Evolutionary conservation across 192 early-diverging fungal species (phyloP).

Genomic region (Chytriomyces hyalinus): DNA sequence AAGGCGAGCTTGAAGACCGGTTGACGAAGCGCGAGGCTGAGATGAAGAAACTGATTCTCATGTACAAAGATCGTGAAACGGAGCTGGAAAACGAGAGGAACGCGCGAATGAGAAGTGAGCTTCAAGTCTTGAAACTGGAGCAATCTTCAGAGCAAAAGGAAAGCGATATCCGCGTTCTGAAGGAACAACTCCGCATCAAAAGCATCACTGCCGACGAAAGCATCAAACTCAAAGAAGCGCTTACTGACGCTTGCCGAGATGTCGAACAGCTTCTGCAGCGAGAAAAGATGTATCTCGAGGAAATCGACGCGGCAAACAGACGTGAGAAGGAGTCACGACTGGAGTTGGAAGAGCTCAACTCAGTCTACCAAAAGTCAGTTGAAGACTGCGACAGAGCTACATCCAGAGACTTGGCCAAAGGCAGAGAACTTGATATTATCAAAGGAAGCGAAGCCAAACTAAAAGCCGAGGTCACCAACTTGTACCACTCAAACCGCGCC

Average conservation of each 20-base stretch:
- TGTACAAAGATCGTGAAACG: conserved; percentile 45
- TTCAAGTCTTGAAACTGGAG: conserved; percentile 42
- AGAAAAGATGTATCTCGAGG: conserved; percentile 47
- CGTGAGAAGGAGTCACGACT: conserved; percentile 44
- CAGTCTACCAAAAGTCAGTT: conserved; percentile 33
- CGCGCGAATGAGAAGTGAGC: conserved; percentile 44
- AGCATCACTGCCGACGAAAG: conserved; percentile 38
- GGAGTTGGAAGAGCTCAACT: conserved; percentile 49
- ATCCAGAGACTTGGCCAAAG: conserved; percentile 22
- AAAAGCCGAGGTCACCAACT: conserved; percentile 41
- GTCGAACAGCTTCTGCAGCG: conserved; percentile 40
- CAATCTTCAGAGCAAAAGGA: conserved; percentile 42
- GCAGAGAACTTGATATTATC: conserved; percentile 47
- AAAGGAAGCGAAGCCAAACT: conserved; percentile 46
- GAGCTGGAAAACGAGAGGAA: conserved; percentile 47
- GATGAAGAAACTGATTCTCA: conserved; percentile 39
- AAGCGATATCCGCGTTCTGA: conserved; percentile 40
- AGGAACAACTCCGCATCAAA: conserved; percentile 37
- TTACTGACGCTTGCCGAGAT: conserved; percentile 43
- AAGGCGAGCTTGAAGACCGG: conserved; percentile 45
- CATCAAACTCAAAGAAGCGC: conserved; percentile 22
- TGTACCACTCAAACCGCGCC: conserved; percentile 23
- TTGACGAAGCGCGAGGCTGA: conserved; percentile 44
- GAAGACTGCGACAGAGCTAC: conserved; percentile 44
- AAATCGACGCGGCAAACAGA: conserved; percentile 44